These are phyloP conservation scores for Cryphonectria parasitica DNA, from an alignment of 2,329 filamentous ascomycete species.

Conservation along the genomic window DNA sequence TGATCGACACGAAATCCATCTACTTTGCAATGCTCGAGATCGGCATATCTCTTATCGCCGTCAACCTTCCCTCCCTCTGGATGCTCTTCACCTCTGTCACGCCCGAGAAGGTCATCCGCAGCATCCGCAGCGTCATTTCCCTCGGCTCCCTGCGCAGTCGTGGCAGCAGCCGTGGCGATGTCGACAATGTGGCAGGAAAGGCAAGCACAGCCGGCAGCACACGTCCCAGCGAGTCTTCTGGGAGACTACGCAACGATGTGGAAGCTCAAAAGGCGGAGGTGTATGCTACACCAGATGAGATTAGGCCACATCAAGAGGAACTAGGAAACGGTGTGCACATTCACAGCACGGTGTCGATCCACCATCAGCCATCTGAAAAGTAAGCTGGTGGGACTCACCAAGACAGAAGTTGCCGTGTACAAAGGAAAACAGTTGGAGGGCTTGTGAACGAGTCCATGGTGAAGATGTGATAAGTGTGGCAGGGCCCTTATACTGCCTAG, in stretches of 20 bases:
- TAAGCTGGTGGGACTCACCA: background rate
- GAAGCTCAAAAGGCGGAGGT: background rate
- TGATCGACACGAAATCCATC: conserved; percentile 14
- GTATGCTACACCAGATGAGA: background rate
- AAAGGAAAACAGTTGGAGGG: background rate
- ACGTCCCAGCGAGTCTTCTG: background rate
- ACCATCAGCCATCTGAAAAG: conserved; percentile 1
- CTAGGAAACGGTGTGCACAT: background rate
- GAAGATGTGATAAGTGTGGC: background rate
- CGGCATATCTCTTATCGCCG: conserved; percentile 24
- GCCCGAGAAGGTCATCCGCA: conserved; percentile 27
- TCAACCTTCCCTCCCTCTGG: conserved; percentile 29
- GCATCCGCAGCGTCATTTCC: conserved; percentile 27
- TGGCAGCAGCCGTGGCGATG: conserved; percentile 6
- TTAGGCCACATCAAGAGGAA: background rate
- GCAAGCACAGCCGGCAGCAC: background rate
- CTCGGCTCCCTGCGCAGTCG: conserved; percentile 22
- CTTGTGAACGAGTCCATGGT: background rate
- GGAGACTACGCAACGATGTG: background rate
- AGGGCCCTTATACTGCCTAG: background rate
- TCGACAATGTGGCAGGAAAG: background rate
- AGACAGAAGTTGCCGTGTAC: background rate
- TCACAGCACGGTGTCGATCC: background rate
- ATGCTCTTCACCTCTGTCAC: conserved; percentile 23
- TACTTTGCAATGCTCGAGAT: conserved; percentile 26